Base-by-base conservation (phyloP, 257 asterid genomes). In the Przewalskia tangutica region DNA sequence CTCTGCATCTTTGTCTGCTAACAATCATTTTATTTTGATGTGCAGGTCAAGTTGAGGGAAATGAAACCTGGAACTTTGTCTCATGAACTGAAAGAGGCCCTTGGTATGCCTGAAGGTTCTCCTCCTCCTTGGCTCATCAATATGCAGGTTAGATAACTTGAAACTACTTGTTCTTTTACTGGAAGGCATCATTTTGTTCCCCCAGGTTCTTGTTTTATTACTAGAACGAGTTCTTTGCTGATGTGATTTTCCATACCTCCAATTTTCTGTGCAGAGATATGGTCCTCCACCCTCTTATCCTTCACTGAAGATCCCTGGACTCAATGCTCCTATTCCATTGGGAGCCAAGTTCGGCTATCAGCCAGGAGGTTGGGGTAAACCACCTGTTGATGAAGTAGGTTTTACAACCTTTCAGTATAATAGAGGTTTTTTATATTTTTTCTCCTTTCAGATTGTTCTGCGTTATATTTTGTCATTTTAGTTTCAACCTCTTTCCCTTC, bases 251-350 rank as follows among this genome's bases (percentile, higher is more conserved):
- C 34, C 17, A 13, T 46, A 51, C 8, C 80, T 75, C 80, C 46
- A 23, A 46, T 50, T 75, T 50, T 50, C 62, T 27, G 9, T 81
- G 73, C 95, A 94, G 99, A 91, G 99, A 79, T 96, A 96, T 87
- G 99, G 98, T 23, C 99, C 98, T 65, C 99, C 99, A 84, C 98
- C 99, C 60, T 96, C 99, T 58, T 96, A 94, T 87, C 99, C 98
- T 51, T 97, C 91, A 83, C 87, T 96, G 42, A 96, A 94, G 85
- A 93, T 96, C 79, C 98, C 99, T 1, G 98, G 99, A n/a, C 90
- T 96, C 54, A 96, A 96, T 84, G 97, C 99, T 27, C 99, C 99
- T 81, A 96, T 96, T 85, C 99, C 99, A 7, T 86, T 82, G 83
- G 97, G 97, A 87, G 98, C 99, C 82, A 96, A 92, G 88, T 96